Base-by-base conservation (phyloP, 108 stramenopile genomes). In the Cyclotella sp. region DNA sequence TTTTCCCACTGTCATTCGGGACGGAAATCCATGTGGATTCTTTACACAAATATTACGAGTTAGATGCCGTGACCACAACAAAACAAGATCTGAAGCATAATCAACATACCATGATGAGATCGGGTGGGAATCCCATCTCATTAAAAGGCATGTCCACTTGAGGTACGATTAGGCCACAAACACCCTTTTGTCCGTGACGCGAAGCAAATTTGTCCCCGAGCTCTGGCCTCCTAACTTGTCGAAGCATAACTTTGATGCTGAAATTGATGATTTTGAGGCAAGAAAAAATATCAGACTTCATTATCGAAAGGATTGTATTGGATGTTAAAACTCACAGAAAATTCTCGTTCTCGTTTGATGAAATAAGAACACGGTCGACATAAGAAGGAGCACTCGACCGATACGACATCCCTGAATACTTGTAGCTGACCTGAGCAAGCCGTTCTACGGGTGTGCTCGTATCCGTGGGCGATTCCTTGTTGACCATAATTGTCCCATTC, bases 1-100 rank as follows among this genome's bases (percentile, higher is more conserved):
- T 82, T 99, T 98, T 4, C 98, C 99, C 18, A 99, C 98, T 16
- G 99, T 99, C 99, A 99, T 99, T 43, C 99, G 96, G 30, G 91
- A 93, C 19, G 99, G 99, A 70, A 99, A 98, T 28, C 98, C 99
- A 85, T 99, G 99, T 28, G 99, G 99, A 71, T 99, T 99, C 65
- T 67, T 41, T 26, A n/a, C 22, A 53, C 3, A 66, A 9, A n/a
- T 47, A 44, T 19, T 11, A 2, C 1, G 44, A 27, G 45, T 66
- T 27, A 47, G 65, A 47, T 4, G 46, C 9, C 46, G 44, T 47
- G 16, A 19, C 9, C 19, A 3, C 19, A 7, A 24, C 39, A 26
- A 15, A 27, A 24, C 26, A 66, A 49, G 12, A 2, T 12, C 3
- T 26, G 5, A 46, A 61, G 28, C 5, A 28, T 28, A n/a, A 54